These are phyloP conservation scores for Aspergillus costaricaensis DNA, from an alignment of 2,329 filamentous ascomycete species.

Conservation along the genomic window DNA sequence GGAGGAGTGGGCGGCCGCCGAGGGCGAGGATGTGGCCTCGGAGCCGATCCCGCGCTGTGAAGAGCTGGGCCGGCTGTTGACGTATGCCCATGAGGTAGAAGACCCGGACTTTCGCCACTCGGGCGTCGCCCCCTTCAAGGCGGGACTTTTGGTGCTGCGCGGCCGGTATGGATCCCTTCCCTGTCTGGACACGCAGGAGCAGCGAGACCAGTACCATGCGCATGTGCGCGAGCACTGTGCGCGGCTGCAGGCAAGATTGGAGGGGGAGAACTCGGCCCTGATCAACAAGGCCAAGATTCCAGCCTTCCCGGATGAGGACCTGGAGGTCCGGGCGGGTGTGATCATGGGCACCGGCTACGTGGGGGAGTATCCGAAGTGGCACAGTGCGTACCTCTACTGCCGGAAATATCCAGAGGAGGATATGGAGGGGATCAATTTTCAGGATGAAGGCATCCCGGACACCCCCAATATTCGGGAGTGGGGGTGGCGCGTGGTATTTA, in stretches of 20 bases:
- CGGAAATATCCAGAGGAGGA: background rate
- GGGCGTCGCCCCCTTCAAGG: background rate
- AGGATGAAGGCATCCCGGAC: background rate
- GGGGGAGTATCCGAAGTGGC: background rate
- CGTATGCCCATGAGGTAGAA: background rate
- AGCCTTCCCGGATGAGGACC: background rate
- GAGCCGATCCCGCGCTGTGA: background rate
- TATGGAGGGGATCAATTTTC: background rate
- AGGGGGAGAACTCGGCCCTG: background rate
- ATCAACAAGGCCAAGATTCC: background rate
- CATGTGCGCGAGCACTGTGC: background rate
- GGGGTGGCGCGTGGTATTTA: background rate
- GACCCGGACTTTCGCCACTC: conserved; percentile 1
- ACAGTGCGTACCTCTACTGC: background rate
- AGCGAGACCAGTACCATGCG: background rate
- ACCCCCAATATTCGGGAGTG: background rate
- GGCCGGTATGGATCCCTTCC: background rate
- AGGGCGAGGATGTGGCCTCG: background rate
- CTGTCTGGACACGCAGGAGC: background rate
- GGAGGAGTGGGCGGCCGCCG: background rate
- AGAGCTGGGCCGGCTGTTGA: background rate
- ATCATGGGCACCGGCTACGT: background rate
- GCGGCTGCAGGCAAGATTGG: background rate
- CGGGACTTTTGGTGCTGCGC: background rate
- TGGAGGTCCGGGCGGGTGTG: background rate